Percentiles rank a stretch among this genome's conserved stretches.
Evolutionary conservation across 2,329 filamentous ascomycete species (phyloP).

Genomic region (Microdochium bolleyi): DNA sequence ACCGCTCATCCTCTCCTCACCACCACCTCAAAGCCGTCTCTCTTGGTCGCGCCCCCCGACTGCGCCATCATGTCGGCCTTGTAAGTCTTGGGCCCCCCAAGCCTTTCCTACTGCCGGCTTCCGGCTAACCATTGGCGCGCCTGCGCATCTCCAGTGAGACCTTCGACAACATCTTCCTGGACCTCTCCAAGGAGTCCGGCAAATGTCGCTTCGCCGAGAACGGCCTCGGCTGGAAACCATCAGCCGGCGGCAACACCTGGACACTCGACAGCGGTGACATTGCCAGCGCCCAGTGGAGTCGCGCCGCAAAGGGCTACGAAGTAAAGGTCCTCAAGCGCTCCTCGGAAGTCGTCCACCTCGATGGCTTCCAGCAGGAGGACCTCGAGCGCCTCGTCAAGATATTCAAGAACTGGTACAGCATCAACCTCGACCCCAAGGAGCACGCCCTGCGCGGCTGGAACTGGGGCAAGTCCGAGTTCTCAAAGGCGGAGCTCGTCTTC

Average conservation of each 20-base stretch:
- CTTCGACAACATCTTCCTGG: constrained; percentile 95
- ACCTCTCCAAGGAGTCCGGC: constrained; percentile 85
- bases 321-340: constrained; percentile 83
- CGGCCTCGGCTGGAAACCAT: constrained; percentile 91
- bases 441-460: constrained; percentile 97
- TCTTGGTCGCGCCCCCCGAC: not conserved
- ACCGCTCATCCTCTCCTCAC: not conserved
- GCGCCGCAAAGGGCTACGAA: constrained; percentile 86
- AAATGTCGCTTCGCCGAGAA: constrained; percentile 93
- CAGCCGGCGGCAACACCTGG: constrained; percentile 81
- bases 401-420: constrained; percentile 98
- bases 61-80: not conserved
- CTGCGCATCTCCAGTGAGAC: constrained; percentile 54
- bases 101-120: constrained; percentile 1
- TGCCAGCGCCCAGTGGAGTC: constrained; percentile 84
- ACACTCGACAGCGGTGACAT: constrained; percentile 87
- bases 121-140: constrained; percentile 4
- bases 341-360: constrained; percentile 82
- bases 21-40: not conserved
- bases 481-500: constrained; percentile 89
- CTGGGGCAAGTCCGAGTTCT: constrained; percentile 97
- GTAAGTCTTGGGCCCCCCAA: not conserved
- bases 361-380: constrained; percentile 92
- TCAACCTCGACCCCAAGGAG: constrained; percentile 85
- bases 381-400: constrained; percentile 84